Conservation (phyloP, 2,329 filamentous ascomycete species). For the Onygena corvina region DNA sequence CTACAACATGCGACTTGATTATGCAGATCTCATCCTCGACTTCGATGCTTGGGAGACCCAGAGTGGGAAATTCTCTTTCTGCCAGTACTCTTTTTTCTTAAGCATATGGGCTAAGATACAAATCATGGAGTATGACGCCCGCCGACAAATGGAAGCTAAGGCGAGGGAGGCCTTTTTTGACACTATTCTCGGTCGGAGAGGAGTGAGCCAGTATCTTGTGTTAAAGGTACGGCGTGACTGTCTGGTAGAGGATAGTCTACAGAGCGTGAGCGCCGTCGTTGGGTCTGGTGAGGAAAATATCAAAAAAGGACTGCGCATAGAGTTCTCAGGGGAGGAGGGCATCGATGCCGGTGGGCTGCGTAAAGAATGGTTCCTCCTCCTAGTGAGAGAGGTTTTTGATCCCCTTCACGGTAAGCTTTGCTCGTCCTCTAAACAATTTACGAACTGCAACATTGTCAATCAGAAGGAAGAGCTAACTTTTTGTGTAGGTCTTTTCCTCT, state of each 20-base stretch:
- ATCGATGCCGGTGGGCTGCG: constrained; percentile 79
- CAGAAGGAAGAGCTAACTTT: constrained; percentile 8
- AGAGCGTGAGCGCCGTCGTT: constrained; percentile 71
- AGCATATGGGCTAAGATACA: constrained; percentile 88
- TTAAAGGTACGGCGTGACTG: constrained; percentile 72
- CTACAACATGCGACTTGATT: constrained; percentile 77
- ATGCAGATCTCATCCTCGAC: constrained; percentile 70
- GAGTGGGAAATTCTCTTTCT: constrained; percentile 67
- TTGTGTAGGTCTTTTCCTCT: constrained; percentile 66
- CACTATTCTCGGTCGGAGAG: constrained; percentile 64
- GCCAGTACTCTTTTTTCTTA: constrained; percentile 82
- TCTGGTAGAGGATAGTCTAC: constrained; percentile 76
- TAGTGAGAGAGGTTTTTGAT: constrained; percentile 82
- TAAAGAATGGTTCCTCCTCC: constrained; percentile 88
- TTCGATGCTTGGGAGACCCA: constrained; percentile 79
- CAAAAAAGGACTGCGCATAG: constrained; percentile 78
- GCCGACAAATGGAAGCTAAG: constrained; percentile 77
- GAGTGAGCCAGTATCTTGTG: constrained; percentile 63
- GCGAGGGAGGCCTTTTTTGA: constrained; percentile 85
- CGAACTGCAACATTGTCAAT: constrained; percentile 6
- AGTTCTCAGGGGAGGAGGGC: constrained; percentile 79
- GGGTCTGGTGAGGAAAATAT: constrained; percentile 71
- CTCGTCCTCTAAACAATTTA: neutral
- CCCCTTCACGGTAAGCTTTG: constrained; percentile 62
- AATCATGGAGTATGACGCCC: constrained; percentile 77